Conservation (phyloP, 2,329 filamentous ascomycete genomes). For the Magnaporthiopsis incrustans region DNA sequence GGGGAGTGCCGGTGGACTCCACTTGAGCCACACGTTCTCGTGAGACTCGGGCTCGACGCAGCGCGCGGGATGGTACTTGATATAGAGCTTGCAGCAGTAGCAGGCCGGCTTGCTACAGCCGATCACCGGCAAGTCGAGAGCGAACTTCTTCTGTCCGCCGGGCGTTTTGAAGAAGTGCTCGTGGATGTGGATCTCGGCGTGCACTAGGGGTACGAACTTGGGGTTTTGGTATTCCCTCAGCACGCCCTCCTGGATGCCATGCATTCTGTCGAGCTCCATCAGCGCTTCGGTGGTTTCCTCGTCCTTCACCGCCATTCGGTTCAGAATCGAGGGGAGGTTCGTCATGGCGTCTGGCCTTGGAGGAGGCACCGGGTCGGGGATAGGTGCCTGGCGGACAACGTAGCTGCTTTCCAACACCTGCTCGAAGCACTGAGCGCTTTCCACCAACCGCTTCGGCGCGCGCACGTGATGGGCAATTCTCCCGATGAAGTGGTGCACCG, state of each 20-base stretch:
- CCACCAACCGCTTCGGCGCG: constrained; percentile 28
- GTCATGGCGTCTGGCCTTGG: constrained; percentile 20
- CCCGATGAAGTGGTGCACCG: constrained; percentile 33
- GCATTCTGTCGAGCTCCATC: constrained; percentile 19
- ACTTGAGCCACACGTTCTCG: constrained; percentile 31
- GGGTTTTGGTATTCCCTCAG: constrained; percentile 15
- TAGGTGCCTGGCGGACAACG: neutral
- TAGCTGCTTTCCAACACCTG: neutral
- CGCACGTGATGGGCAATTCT: constrained; percentile 35
- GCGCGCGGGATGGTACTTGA: constrained; percentile 28
- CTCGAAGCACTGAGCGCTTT: constrained; percentile 16
- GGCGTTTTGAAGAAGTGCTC: constrained; percentile 35
- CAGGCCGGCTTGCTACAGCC: constrained; percentile 45
- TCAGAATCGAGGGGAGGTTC: constrained; percentile 22
- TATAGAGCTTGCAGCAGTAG: constrained; percentile 38
- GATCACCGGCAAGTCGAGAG: constrained; percentile 33
- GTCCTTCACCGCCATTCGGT: constrained; percentile 18
- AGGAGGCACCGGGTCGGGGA: constrained; percentile 19
- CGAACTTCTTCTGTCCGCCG: constrained; percentile 21
- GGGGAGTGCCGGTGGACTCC: constrained; percentile 22
- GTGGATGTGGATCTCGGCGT: constrained; percentile 39
- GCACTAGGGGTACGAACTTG: constrained; percentile 22
- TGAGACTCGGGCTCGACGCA: constrained; percentile 27
- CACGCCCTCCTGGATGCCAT: constrained; percentile 18
- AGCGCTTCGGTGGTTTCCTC: constrained; percentile 12